A percentile compares a stretch with the other conserved stretches of the same genome.
These are phyloP conservation scores for Yamadazyma blattariae DNA, from an alignment of 1,139 yeast genomes.

Conservation along the genomic window DNA sequence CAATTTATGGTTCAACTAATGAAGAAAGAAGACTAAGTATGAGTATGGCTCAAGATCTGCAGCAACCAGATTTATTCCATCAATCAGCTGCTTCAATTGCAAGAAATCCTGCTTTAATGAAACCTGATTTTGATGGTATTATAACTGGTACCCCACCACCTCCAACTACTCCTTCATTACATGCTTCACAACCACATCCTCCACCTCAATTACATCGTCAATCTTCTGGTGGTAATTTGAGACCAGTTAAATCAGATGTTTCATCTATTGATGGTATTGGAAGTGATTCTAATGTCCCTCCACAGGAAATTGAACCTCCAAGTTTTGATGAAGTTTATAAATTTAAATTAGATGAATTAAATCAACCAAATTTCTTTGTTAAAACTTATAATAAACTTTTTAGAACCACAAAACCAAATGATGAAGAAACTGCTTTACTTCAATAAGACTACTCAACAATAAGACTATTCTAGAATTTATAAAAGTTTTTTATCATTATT, in stretches of 20 bases:
- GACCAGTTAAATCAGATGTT: slow-evolving; percentile 24
- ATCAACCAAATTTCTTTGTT: slow-evolving; percentile 12
- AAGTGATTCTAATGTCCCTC: slow-evolving; percentile 20
- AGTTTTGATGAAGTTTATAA: slow-evolving; percentile 27
- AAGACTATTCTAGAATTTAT: not conserved
- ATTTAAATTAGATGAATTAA: slow-evolving; percentile 23
- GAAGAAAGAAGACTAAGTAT: slow-evolving; percentile 20
- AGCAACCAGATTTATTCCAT: slow-evolving; percentile 20
- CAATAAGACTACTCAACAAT: no score
- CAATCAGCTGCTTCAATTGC: slow-evolving; percentile 40
- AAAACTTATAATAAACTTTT: slow-evolving; percentile 6
- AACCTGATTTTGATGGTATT: slow-evolving; percentile 32
- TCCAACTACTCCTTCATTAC: slow-evolving; percentile 2
- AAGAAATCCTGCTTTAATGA: slow-evolving; percentile 33
- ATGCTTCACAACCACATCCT: slow-evolving; percentile 1
- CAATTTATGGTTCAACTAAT: slow-evolving; percentile 22
- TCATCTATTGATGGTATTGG: slow-evolving; percentile 22
- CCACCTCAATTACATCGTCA: slow-evolving; percentile 5
- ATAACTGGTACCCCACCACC: slow-evolving; percentile 22
- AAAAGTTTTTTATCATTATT: no score
- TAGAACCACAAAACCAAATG: slow-evolving; percentile 6
- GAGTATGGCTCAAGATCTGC: slow-evolving; percentile 7
- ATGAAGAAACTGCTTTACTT: slow-evolving; percentile 16
- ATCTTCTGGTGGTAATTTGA: slow-evolving; percentile 11
- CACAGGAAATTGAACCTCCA: slow-evolving; percentile 42